Base-by-base conservation (phyloP, 768 basidiomycete genomes). In the Terana coerulea region DNA sequence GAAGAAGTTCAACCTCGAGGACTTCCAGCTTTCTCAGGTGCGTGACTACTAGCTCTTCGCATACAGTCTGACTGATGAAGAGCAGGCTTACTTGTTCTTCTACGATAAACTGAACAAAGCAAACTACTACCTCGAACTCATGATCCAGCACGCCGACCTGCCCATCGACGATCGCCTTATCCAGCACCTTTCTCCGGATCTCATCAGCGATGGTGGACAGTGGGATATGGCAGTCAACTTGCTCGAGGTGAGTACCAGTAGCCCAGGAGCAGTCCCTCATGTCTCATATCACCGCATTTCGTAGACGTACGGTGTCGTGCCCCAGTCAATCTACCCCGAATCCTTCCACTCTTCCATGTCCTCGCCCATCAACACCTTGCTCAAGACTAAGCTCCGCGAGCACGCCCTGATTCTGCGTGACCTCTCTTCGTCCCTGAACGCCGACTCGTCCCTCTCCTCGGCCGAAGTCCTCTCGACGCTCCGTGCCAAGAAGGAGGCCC, bases 71-170 rank as follows among this genome's bases (percentile, higher is more conserved):
- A 26, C 25, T 19, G 29, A 21, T 26, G 15, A 15, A 12, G 41
- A 35, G 36, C 59, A 91, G 87, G 82, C 83, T 2, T 95, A 95
- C 68, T 76, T 95, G 25, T 95, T 94, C 77, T 95, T 98, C 78
- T 95, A 87, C 77, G 95, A 98, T 71, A 94, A 95, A 69, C 80
- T 98, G 44, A 92, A 95, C 76, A 91, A 97, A 71, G 73, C 84
- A 41, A 94, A 95, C 71, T 94, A 90, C 70, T 95, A 88, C 68
- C 84, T 97, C 15, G 95, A 97, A 69, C 76, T 87, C 34, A 80
- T 87, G 42, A 89, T 98, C 59, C 76, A 95, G 67, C 78, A 88
- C 49, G 84, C 84, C 0, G 83, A 90, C 57, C 76, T 83, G 34
- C 86, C 90, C 0, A 69, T 95, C 45, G 90, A 95, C 48, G 84